phyloP scores from a whole-genome alignment of 495 filamentous ascomycete species.

The Acidomyces sp. region DNA sequence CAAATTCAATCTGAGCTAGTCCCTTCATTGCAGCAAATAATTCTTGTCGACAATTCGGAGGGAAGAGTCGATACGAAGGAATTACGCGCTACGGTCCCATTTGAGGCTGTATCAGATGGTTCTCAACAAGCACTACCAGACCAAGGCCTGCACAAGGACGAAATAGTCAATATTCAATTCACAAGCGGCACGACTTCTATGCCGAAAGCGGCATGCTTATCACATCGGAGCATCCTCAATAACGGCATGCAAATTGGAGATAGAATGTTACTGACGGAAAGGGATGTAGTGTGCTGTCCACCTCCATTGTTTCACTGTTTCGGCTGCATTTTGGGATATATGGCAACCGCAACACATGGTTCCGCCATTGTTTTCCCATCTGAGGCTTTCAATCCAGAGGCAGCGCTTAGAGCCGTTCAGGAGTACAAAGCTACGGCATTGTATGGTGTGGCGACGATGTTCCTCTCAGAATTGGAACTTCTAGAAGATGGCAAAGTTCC shows the following conservation, averaged over 20 bases:
- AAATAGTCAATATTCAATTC: conserved; percentile 92
- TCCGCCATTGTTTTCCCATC: conserved; percentile 72
- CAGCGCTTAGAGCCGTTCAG: conserved; percentile 55
- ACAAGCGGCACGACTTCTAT: conserved; percentile 82
- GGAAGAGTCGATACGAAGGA: conserved; percentile 40
- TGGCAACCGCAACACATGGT: conserved; percentile 82
- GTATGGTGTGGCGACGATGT: conserved; percentile 95
- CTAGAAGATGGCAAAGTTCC: conserved; percentile 43
- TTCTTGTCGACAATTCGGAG: conserved; percentile 69
- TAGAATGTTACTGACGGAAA: conserved; percentile 61
- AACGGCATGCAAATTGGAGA: conserved; percentile 73
- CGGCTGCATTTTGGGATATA: conserved; percentile 79
- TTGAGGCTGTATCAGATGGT: conserved; percentile 41
- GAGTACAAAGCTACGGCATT: conserved; percentile 70
- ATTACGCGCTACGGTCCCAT: conserved; percentile 41
- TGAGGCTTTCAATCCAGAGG: conserved; percentile 73
- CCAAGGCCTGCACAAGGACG: conserved; percentile 45
- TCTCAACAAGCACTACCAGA: conserved; percentile 23
- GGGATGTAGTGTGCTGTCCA: conserved; percentile 70
- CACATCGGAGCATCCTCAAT: conserved; percentile 75
- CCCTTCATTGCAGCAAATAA: conserved; percentile 54
- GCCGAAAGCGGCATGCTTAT: conserved; percentile 87
- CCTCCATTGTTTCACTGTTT: conserved; percentile 92
- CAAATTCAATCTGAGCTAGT: conserved; percentile 51
- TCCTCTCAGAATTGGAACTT: conserved; percentile 70